These are phyloP conservation scores for Soucietia sequanensis DNA, from an alignment of 805 yeast genomes.

Conservation along the genomic window DNA sequence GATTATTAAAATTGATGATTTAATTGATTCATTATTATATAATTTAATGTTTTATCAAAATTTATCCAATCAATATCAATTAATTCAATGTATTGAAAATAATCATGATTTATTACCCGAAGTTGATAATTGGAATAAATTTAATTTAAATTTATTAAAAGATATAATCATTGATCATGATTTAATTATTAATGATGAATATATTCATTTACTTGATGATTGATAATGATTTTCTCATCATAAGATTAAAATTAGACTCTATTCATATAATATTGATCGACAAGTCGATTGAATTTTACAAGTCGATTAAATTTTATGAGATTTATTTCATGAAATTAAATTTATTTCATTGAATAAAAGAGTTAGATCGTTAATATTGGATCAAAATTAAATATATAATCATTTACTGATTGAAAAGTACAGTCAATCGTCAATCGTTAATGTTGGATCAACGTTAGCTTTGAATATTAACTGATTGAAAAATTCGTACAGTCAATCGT, in stretches of 20 bases:
- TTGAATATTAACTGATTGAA: too few species aligned
- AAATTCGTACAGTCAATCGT: too few species aligned
- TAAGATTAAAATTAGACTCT: neutral
- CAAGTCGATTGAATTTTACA: neutral
- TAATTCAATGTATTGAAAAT: conserved; percentile 13
- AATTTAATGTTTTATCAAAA: conserved; percentile 24
- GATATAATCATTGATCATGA: conserved; percentile 11
- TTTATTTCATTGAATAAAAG: too few species aligned
- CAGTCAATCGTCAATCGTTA: too few species aligned
- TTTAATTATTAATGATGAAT: conserved; percentile 12
- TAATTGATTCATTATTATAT: conserved; percentile 40
- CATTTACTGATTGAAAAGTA: too few species aligned
- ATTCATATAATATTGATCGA: neutral
- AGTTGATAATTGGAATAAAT: conserved; percentile 16
- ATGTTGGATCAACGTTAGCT: too few species aligned
- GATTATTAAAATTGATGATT: conserved; percentile 35
- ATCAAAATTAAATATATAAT: too few species aligned
- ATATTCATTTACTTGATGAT: too few species aligned
- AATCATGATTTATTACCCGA: conserved; percentile 21
- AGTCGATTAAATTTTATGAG: too few species aligned
- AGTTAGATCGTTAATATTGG: too few species aligned
- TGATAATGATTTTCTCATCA: neutral
- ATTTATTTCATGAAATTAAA: too few species aligned
- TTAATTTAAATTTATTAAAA: conserved; percentile 16
- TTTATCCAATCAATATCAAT: conserved; percentile 15